phyloP scores from a whole-genome alignment of 1,139 yeast species.

The Protomyces inundatus region DNA sequence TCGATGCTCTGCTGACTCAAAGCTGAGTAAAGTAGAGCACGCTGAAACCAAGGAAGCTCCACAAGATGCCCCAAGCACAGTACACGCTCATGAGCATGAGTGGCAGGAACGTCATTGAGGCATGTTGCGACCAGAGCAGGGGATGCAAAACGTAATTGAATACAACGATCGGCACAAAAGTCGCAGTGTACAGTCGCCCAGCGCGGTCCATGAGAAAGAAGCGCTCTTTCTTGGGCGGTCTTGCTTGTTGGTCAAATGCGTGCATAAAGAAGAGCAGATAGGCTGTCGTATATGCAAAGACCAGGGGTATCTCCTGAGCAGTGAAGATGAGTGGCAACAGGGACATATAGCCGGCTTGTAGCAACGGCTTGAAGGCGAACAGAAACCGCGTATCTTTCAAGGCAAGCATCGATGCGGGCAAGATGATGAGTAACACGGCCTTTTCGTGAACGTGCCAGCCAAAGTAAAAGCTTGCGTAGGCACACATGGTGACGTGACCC shows the following conservation, averaged over 20 bases:
- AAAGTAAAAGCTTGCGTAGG: constrained; percentile 81
- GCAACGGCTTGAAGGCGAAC: constrained; percentile 52
- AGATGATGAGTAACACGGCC: constrained; percentile 81
- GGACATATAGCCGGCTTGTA: constrained; percentile 79
- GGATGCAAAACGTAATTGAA: constrained; percentile 29
- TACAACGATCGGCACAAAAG: constrained; percentile 61
- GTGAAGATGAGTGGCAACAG: constrained; percentile 83
- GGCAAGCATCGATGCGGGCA: constrained; percentile 56
- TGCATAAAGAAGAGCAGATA: constrained; percentile 74
- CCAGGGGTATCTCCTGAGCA: constrained; percentile 70
- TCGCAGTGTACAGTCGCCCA: constrained; percentile 60
- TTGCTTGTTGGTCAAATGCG: not conserved
- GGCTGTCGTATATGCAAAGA: constrained; percentile 68
- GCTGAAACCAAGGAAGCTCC: constrained; percentile 76
- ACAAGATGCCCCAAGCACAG: constrained; percentile 76
- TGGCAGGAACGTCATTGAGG: constrained; percentile 56
- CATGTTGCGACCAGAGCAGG: constrained; percentile 27
- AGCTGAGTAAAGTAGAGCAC: constrained; percentile 10
- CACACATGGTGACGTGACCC: constrained; percentile 83
- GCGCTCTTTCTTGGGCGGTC: constrained; percentile 7
- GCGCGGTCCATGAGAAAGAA: constrained; percentile 63
- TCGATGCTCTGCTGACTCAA: not conserved
- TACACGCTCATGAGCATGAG: constrained; percentile 80
- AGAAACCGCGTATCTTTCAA: constrained; percentile 66
- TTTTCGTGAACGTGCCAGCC: constrained; percentile 99